Conservation (phyloP, 257 asterid species). For the Hygrophila difformis region DNA sequence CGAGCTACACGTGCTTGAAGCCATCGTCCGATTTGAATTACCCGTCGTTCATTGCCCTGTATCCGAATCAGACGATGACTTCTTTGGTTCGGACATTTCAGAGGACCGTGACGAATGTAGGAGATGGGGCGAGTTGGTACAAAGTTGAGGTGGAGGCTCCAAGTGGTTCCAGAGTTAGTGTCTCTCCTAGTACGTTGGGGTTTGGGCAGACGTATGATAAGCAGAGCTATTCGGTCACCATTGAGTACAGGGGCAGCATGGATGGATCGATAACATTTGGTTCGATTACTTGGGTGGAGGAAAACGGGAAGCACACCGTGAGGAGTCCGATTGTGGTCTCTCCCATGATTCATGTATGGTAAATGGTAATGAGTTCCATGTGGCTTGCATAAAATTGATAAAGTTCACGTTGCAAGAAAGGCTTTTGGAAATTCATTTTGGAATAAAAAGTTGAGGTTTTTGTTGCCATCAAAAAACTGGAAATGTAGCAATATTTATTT, state of each 20-base stretch:
- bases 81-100: slow-evolving; percentile 6
- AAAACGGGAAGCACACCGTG: not conserved
- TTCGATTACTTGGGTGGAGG: slow-evolving; percentile 31
- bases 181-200: slow-evolving; percentile 20
- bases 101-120: slow-evolving; percentile 25
- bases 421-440: no score
- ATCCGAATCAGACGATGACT: slow-evolving; percentile 5
- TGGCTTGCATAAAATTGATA: no score
- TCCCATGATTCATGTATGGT: no score
- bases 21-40: slow-evolving; percentile 30
- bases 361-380: no score
- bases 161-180: slow-evolving; percentile 1
- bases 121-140: slow-evolving; percentile 19
- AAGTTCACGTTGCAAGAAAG: no score
- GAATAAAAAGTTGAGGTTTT: no score
- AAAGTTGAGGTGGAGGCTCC: slow-evolving; percentile 15
- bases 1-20: slow-evolving; percentile 26
- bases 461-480: no score
- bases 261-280: slow-evolving; percentile 19
- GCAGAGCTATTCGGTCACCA: slow-evolving; percentile 19
- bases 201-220: slow-evolving; percentile 23
- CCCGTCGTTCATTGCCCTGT: slow-evolving; percentile 29
- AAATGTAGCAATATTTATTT: no score
- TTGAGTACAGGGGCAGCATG: slow-evolving; percentile 15
- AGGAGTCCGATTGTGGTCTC: slow-evolving; percentile 3